Evolutionary conservation across 306 rosid genomes (phyloP).

Genomic region (Delonix regia): DNA sequence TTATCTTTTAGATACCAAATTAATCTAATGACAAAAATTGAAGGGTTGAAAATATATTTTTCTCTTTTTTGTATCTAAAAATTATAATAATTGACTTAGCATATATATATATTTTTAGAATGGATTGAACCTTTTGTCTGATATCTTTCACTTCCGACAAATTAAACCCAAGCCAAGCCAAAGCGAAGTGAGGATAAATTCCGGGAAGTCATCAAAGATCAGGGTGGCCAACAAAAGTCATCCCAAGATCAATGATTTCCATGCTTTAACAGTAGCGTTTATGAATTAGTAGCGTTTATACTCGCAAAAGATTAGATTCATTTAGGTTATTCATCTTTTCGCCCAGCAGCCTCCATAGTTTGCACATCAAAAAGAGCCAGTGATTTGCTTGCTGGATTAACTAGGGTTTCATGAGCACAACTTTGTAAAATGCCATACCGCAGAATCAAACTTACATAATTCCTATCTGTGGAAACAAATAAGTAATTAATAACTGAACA

Average conservation of each 20-base stretch:
- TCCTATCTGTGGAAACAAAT: not conserved
- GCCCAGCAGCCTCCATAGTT: not conserved
- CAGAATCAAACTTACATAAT: conserved; percentile 31
- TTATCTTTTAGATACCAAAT: no score
- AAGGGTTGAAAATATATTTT: no score
- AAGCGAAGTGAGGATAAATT: not conserved
- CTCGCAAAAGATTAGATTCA: not conserved
- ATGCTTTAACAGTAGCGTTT: not conserved
- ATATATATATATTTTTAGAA: no score
- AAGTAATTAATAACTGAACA: conserved; percentile 5
- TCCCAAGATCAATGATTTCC: not conserved
- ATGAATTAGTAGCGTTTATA: not conserved
- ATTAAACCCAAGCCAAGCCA: not conserved
- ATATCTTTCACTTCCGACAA: no score
- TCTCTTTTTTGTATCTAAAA: no score
- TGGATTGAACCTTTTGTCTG: no score
- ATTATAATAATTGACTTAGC: no score
- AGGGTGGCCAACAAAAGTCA: not conserved
- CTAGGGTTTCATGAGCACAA: not conserved
- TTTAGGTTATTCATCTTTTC: not conserved
- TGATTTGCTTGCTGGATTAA: not conserved
- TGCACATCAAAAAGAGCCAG: not conserved
- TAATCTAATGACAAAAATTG: no score
- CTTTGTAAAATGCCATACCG: not conserved
- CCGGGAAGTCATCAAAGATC: not conserved